Conservation (phyloP, 805 yeast genomes). For the Saccharomyces paradoxus region DNA sequence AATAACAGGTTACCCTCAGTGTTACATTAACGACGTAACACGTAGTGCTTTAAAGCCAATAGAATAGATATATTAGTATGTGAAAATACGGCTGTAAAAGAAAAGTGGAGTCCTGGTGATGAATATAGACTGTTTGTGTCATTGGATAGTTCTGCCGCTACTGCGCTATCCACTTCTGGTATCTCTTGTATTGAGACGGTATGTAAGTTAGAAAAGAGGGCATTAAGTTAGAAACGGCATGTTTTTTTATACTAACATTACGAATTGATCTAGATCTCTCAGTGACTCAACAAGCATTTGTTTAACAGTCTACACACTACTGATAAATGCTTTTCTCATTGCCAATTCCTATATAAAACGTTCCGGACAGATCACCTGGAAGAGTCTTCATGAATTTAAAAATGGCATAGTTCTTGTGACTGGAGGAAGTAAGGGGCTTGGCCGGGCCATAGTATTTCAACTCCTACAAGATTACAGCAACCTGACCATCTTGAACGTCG, state of each 20-base stretch:
- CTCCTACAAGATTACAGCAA: constrained; percentile 14
- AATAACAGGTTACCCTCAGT: neutral
- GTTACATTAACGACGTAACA: neutral
- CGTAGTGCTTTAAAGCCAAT: neutral
- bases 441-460: constrained; percentile 20
- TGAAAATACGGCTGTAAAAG: neutral
- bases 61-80: neutral
- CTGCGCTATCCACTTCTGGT: constrained; percentile 15
- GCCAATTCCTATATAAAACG: neutral
- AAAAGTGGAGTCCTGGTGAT: neutral
- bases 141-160: constrained; percentile 13
- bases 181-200: constrained; percentile 4
- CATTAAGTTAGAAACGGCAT: neutral
- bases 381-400: constrained; percentile 2
- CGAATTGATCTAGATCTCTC: neutral
- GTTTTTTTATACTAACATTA: neutral
- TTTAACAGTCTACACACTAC: constrained; percentile 5
- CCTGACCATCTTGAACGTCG: constrained; percentile 25
- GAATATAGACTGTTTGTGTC: constrained; percentile 15
- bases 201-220: neutral
- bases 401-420: constrained; percentile 24
- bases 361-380: constrained; percentile 2
- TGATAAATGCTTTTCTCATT: constrained; percentile 4
- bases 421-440: constrained; percentile 36
- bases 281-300: neutral